phyloP scores from a whole-genome alignment of 495 filamentous ascomycete genomes.

The Astrothelium subdiscretum region DNA sequence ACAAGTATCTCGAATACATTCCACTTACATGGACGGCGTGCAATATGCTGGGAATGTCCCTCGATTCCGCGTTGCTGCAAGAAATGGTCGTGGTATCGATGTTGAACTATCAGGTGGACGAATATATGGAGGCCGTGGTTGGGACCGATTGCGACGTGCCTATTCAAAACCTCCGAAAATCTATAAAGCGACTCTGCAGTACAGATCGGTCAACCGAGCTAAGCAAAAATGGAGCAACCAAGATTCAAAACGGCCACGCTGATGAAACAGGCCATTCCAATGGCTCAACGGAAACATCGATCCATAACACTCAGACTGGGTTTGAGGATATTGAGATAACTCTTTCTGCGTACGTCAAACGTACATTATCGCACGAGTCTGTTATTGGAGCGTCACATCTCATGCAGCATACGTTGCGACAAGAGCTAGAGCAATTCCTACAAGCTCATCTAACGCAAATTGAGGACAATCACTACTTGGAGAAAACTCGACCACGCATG shows the following conservation, averaged over 20 bases:
- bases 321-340: neutral
- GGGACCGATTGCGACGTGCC: neutral
- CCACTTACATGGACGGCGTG: slow-evolving; percentile 27
- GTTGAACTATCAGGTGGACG: slow-evolving; percentile 31
- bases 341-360: neutral
- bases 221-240: neutral
- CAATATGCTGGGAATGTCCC: slow-evolving; percentile 7
- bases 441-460: neutral
- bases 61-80: slow-evolving; percentile 12
- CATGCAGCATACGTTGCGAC: slow-evolving; percentile 1
- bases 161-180: neutral
- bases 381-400: neutral
- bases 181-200: neutral
- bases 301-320: neutral
- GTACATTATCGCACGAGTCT: neutral
- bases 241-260: neutral
- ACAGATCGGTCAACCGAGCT: neutral
- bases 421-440: neutral
- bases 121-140: slow-evolving; percentile 28
- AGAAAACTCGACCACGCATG: neutral
- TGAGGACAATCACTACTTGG: neutral
- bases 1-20: slow-evolving; percentile 34
- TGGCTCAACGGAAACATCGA: neutral
- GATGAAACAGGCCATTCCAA: neutral
- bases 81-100: slow-evolving; percentile 35